A percentile compares a stretch with the other conserved stretches of the same genome.
These are phyloP conservation scores for Fonsecaea erecta DNA, from an alignment of 2,329 filamentous ascomycete genomes.

Conservation along the genomic window DNA sequence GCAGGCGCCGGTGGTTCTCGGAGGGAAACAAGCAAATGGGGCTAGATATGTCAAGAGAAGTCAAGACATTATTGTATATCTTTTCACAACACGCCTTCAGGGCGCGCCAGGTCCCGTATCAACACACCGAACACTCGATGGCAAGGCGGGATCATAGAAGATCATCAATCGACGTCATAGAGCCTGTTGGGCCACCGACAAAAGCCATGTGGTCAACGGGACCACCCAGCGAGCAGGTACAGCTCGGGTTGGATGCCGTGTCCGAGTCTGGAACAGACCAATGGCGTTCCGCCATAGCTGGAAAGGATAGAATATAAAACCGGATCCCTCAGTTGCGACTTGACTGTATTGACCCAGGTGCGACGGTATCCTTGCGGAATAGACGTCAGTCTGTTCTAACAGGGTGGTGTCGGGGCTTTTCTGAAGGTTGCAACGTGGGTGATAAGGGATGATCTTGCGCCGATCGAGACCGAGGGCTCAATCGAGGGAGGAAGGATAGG, in stretches of 20 bases:
- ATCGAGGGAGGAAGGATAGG: background rate
- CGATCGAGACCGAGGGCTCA: conserved; percentile 5
- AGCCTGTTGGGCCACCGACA: background rate
- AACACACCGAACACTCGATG: background rate
- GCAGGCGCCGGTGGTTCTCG: background rate
- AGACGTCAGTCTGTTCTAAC: conserved; percentile 7
- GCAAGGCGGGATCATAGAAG: background rate
- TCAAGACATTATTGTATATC: conserved; percentile 23
- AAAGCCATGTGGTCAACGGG: background rate
- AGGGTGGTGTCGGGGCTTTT: background rate
- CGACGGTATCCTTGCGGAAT: background rate
- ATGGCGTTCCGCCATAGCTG: background rate
- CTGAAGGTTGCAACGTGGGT: background rate
- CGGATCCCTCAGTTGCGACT: background rate
- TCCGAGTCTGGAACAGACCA: background rate
- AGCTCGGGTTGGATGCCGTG: background rate
- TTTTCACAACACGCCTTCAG: conserved; percentile 1
- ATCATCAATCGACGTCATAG: conserved; percentile 16
- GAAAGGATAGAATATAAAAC: background rate
- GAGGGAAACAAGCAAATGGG: conserved; percentile 9
- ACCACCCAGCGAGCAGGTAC: background rate
- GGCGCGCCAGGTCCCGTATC: background rate
- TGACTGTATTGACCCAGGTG: background rate
- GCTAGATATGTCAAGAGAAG: conserved; percentile 14
- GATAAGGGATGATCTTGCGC: background rate